phyloP scores from a whole-genome alignment of 306 rosid genomes.

The Vigna trinervia region DNA sequence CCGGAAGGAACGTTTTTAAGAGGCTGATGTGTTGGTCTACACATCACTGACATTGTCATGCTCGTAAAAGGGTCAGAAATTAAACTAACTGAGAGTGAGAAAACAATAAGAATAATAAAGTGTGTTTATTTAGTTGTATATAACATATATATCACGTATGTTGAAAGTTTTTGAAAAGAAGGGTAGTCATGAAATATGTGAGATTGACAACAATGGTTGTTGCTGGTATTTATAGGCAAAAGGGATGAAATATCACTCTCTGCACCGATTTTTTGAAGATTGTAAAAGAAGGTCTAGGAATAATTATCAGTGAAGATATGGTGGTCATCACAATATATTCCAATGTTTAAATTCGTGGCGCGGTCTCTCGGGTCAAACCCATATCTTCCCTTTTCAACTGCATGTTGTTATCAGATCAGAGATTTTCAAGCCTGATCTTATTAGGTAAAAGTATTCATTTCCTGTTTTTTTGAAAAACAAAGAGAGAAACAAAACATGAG shows the following conservation, averaged over 20 bases:
- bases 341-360: not conserved
- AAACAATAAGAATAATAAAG: not conserved
- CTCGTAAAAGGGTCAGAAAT: not conserved
- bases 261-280: constrained; percentile 17
- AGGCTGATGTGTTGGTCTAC: constrained; percentile 47
- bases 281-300: constrained; percentile 11
- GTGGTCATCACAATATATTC: constrained; percentile 37
- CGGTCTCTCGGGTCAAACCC: not conserved
- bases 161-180: not conserved
- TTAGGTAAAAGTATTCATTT: not conserved
- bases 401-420: not conserved
- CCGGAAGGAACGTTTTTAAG: constrained; percentile 46
- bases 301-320: not conserved
- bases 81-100: not conserved
- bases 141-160: not conserved
- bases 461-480: no score
- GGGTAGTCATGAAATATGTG: not conserved
- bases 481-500: not conserved
- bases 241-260: constrained; percentile 30
- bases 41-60: constrained; percentile 49
- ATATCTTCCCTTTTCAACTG: not conserved
- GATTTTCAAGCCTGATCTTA: not conserved
- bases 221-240: constrained; percentile 26
- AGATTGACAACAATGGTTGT: not conserved
- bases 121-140: no score